phyloP scores from a whole-genome alignment of 2,329 filamentous ascomycete genomes.

The Knoxdaviesia proteae region DNA sequence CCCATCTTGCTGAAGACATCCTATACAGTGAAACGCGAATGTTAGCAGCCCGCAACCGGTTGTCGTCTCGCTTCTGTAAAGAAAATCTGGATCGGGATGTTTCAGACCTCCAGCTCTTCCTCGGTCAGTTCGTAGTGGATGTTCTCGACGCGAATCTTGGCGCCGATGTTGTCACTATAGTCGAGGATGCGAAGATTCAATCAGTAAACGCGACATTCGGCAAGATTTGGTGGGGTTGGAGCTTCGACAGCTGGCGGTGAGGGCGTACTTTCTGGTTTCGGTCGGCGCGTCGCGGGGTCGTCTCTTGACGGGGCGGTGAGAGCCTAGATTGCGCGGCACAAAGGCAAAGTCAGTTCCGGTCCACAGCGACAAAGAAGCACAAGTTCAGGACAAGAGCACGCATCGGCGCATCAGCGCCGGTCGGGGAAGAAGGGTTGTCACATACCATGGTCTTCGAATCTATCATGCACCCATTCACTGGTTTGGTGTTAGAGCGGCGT shows the following conservation, averaged over 20 bases:
- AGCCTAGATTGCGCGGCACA: too few relatives aligned
- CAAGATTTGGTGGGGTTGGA: too few relatives aligned
- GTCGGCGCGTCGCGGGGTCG: too few relatives aligned
- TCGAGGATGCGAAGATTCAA: constrained; percentile 8
- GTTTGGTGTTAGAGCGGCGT: constrained; percentile 8
- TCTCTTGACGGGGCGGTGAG: too few relatives aligned
- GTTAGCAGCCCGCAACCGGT: background rate
- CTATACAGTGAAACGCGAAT: constrained; percentile 19
- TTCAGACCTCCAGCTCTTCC: constrained; percentile 53
- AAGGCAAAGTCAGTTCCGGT: too few relatives aligned
- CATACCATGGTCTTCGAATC: constrained; percentile 55
- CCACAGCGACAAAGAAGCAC: too few relatives aligned
- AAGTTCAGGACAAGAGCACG: too few relatives aligned
- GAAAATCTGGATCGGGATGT: background rate
- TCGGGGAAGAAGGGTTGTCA: background rate
- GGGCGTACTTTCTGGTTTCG: too few relatives aligned
- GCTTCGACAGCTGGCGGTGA: too few relatives aligned
- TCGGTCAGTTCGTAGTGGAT: constrained; percentile 82
- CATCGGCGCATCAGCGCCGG: too few relatives aligned
- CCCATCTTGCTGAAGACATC: constrained; percentile 67
- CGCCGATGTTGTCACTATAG: constrained; percentile 31
- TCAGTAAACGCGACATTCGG: background rate
- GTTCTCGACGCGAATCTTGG: constrained; percentile 70
- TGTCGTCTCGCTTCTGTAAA: background rate
- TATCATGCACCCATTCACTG: constrained; percentile 89